These are phyloP conservation scores for Apodospora peruviana DNA, from an alignment of 495 filamentous ascomycete genomes.

Conservation along the genomic window DNA sequence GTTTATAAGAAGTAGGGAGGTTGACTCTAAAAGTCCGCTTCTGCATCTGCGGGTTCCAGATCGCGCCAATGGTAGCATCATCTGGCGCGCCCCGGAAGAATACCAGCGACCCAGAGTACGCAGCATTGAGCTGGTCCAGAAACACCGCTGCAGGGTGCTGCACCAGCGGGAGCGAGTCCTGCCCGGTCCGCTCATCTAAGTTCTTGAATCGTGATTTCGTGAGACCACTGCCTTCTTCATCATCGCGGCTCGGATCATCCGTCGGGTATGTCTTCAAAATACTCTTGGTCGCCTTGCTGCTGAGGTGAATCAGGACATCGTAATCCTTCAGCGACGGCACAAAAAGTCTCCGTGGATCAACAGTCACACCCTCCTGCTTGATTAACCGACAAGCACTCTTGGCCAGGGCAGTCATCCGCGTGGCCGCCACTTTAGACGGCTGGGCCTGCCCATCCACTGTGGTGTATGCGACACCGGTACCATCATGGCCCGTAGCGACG, in stretches of 20 bases:
- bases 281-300: slow-evolving; percentile 39
- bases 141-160: slow-evolving; percentile 47
- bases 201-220: slow-evolving; percentile 64
- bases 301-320: slow-evolving; percentile 76
- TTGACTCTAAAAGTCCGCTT: slow-evolving; percentile 60
- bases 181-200: slow-evolving; percentile 40
- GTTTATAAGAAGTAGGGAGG: slow-evolving; percentile 61
- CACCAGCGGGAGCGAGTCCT: slow-evolving; percentile 36
- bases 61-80: slow-evolving; percentile 58
- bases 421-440: slow-evolving; percentile 76
- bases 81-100: slow-evolving; percentile 64
- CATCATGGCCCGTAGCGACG: slow-evolving; percentile 72
- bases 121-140: slow-evolving; percentile 52
- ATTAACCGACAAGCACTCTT: slow-evolving; percentile 60
- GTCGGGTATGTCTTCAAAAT: slow-evolving; percentile 15
- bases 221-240: not conserved
- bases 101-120: slow-evolving; percentile 59
- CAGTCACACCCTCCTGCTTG: slow-evolving; percentile 48
- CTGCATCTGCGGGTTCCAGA: slow-evolving; percentile 71
- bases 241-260: slow-evolving; percentile 21
- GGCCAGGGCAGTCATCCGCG: slow-evolving; percentile 75
- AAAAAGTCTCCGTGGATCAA: slow-evolving; percentile 63
- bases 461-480: slow-evolving; percentile 75
- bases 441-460: slow-evolving; percentile 39
- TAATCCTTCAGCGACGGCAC: slow-evolving; percentile 63